Evolutionary conservation across 192 early-diverging fungal species (phyloP).

Genomic region (Umbelopsis vinacea): DNA sequence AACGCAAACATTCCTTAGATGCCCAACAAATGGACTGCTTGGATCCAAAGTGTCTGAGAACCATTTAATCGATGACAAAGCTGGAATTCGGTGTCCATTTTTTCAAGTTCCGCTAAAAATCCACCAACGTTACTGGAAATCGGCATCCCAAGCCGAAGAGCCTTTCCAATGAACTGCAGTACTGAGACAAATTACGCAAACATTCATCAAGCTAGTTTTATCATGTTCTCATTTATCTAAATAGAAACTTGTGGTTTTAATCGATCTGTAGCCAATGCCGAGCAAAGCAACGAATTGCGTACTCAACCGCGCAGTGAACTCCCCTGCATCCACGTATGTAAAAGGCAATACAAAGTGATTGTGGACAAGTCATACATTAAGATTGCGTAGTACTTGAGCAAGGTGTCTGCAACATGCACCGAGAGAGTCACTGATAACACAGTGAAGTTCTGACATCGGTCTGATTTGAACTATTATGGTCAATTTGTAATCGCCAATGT

Average conservation of each 20-base stretch:
- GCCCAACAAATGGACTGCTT: background rate
- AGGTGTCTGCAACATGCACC: background rate
- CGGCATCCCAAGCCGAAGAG: background rate
- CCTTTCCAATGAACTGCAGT: background rate
- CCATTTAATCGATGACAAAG: conserved; percentile 3
- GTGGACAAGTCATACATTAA: background rate
- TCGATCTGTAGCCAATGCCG: no score
- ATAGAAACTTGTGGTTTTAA: no score
- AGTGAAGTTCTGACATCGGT: background rate
- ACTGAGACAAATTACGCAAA: no score
- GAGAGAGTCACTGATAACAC: background rate
- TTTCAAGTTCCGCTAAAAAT: background rate
- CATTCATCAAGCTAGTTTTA: no score
- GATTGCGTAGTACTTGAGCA: background rate
- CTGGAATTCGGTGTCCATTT: background rate
- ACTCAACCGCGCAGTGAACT: no score
- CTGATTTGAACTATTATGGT: no score
- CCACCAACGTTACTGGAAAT: background rate
- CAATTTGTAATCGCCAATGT: no score
- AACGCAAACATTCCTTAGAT: conserved; percentile 8
- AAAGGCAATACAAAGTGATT: no score
- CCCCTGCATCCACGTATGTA: no score
- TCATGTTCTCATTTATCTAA: no score
- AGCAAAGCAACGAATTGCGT: no score
- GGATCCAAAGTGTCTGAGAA: background rate